Evolutionary conservation across 805 yeast genomes (phyloP).

Genomic region (Metschnikowia hibisci): DNA sequence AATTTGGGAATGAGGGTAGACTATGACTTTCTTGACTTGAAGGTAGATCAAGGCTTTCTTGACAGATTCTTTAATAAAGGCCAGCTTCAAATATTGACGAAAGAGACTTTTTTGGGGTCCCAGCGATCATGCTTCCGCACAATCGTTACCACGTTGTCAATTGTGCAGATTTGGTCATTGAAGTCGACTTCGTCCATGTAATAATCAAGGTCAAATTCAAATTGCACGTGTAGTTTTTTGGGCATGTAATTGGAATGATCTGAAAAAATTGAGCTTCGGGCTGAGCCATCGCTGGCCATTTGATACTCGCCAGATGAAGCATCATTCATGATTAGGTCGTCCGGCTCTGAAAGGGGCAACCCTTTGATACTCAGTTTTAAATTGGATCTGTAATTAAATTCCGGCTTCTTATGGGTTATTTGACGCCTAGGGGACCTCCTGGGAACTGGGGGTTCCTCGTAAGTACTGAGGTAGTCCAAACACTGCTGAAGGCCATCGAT

Average conservation of each 20-base stretch:
- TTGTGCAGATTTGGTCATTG: conserved; percentile 19
- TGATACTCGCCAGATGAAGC: conserved; percentile 10
- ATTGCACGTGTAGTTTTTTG: background rate
- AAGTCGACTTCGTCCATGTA: conserved; percentile 19
- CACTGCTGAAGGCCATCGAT: conserved; percentile 6
- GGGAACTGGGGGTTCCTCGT: conserved; percentile 10
- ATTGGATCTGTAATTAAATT: background rate
- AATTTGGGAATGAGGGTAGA: background rate
- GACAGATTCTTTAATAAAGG: background rate
- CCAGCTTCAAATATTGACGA: conserved; percentile 1
- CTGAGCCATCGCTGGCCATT: conserved; percentile 6
- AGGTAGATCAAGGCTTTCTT: too few relatives aligned
- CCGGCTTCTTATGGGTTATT: background rate
- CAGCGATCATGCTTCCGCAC: conserved; percentile 17
- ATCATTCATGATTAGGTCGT: conserved; percentile 4
- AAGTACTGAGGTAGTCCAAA: conserved; percentile 7
- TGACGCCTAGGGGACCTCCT: conserved; percentile 14
- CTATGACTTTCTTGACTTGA: background rate
- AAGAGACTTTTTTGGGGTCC: conserved; percentile 13
- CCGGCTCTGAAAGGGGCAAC: background rate
- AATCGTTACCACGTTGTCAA: conserved; percentile 25
- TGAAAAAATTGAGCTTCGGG: conserved; percentile 15
- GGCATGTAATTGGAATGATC: background rate
- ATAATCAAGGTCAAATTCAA: conserved; percentile 9
- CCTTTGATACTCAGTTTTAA: background rate